Conservation (phyloP, 495 filamentous ascomycete species). For the Tuber melanosporum region DNA sequence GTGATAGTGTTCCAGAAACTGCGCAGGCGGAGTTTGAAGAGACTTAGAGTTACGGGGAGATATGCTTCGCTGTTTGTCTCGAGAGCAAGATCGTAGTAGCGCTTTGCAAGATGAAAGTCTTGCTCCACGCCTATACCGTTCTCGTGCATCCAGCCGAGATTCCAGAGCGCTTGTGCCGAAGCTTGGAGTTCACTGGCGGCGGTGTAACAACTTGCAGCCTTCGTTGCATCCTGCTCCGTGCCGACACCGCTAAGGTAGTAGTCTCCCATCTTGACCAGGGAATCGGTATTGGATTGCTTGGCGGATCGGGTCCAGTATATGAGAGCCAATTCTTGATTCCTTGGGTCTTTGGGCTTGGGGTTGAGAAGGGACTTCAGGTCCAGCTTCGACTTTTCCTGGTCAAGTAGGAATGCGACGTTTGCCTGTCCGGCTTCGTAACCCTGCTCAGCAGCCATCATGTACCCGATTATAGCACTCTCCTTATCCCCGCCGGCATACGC, state of each 20-base stretch:
- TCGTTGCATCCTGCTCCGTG: conserved; percentile 65
- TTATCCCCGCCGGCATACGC: conserved; percentile 78
- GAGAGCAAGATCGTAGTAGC: conserved; percentile 87
- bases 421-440: conserved; percentile 89
- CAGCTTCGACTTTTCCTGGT: conserved; percentile 65
- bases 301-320: conserved; percentile 96
- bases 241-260: conserved; percentile 84
- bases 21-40: conserved; percentile 75
- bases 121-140: conserved; percentile 89
- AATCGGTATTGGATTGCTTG: conserved; percentile 88
- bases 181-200: conserved; percentile 83
- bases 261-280: conserved; percentile 95
- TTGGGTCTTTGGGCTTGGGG: conserved; percentile 25
- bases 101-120: conserved; percentile 94
- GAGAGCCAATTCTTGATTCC: conserved; percentile 56
- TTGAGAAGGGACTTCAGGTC: conserved; percentile 45
- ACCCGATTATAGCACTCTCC: conserved; percentile 76
- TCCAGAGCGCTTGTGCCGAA: conserved; percentile 92
- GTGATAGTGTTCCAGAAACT: conserved; percentile 93
- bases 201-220: conserved; percentile 87
- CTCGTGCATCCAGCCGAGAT: conserved; percentile 99
- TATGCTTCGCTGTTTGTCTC: conserved; percentile 91
- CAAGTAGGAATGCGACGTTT: conserved; percentile 88
- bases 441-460: conserved; percentile 92
- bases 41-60: conserved; percentile 80